phyloP scores from a whole-genome alignment of 2,329 filamentous ascomycete species.

The Allantophomopsis lycopodina region DNA sequence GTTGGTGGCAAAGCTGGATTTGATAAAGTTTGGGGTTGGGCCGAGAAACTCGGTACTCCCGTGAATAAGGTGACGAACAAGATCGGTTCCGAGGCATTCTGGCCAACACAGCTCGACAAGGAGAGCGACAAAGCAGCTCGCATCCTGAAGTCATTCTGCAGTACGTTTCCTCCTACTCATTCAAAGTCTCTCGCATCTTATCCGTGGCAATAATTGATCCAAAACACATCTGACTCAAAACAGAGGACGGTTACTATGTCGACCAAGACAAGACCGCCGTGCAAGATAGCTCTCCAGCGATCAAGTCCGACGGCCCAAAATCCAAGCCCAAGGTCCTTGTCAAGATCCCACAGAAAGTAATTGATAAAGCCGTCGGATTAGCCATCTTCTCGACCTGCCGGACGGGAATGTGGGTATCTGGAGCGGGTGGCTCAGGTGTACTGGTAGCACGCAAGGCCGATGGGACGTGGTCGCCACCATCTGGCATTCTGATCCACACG shows the following conservation, averaged over 20 bases:
- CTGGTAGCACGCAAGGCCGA: slow-evolving; percentile 74
- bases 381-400: slow-evolving; percentile 95
- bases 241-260: slow-evolving; percentile 7
- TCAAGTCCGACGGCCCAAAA: slow-evolving; percentile 21
- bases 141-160: slow-evolving; percentile 44
- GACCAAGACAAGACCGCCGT: slow-evolving; percentile 4
- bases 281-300: slow-evolving; percentile 9
- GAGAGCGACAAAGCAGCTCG: slow-evolving; percentile 86
- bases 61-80: slow-evolving; percentile 50
- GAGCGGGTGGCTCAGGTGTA: slow-evolving; percentile 83
- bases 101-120: slow-evolving; percentile 70
- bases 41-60: slow-evolving; percentile 46
- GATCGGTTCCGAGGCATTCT: slow-evolving; percentile 69
- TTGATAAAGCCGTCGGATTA: slow-evolving; percentile 78
- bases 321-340: slow-evolving; percentile 49
- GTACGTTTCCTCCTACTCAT: background rate
- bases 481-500: slow-evolving; percentile 82
- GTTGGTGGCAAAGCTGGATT: slow-evolving; percentile 51
- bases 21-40: slow-evolving; percentile 56
- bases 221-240: slow-evolving; percentile 36
- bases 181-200: background rate
- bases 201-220: slow-evolving; percentile 47
- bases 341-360: slow-evolving; percentile 76
- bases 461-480: slow-evolving; percentile 83
- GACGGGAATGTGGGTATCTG: slow-evolving; percentile 81